Base-by-base conservation (phyloP, 164 flowering plant species). In the Magnolia officinalis region DNA sequence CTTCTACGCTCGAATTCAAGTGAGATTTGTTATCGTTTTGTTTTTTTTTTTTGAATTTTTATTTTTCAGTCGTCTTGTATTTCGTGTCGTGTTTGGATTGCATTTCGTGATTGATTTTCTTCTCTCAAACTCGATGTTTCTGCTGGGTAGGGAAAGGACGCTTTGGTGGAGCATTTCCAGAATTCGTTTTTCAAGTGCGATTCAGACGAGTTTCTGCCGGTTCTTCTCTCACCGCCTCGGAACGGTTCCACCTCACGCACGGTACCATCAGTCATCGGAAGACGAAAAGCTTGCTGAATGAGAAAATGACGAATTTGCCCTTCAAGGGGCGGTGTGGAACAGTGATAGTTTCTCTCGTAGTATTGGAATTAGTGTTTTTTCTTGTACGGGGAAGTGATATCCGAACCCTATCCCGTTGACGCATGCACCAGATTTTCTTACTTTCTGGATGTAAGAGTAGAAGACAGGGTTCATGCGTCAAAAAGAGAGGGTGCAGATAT, bases 1-100 rank as follows among this genome's bases (percentile, higher is more conserved):
- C n/a, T 37, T 69, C 10, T 23, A 77, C 61, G 90, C 90, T 1
- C 65, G 55, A 50, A 75, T 83, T n/a, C 90, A 87, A 82, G 89
- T 87, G 13, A 16, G 11, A 20, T 64, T 0, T 20, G n/a, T n/a
- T n/a, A n/a, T n/a, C n/a, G n/a, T n/a, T n/a, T n/a, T n/a, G n/a
- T n/a, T n/a, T n/a, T n/a, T n/a, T n/a, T n/a, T n/a, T n/a, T n/a
- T n/a, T n/a, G n/a, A n/a, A n/a, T n/a, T n/a, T n/a, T n/a, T 64
- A 2, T 23, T 4, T 23, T 37, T 5, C 4, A 37, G 6, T 37
- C 45, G 4, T n/a, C 50, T 24, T 67, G 1, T 20, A 55, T 65
- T 26, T 70, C 61, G 50, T 19, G 18, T 1, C 45, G 45, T 37
- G 45, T 5, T 37, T 4, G 45, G 45, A 37, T 37, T 37, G 45